These are phyloP conservation scores for Miscanthus lutarioriparius DNA, from an alignment of 176 grass and related monocot species.

Conservation along the genomic window DNA sequence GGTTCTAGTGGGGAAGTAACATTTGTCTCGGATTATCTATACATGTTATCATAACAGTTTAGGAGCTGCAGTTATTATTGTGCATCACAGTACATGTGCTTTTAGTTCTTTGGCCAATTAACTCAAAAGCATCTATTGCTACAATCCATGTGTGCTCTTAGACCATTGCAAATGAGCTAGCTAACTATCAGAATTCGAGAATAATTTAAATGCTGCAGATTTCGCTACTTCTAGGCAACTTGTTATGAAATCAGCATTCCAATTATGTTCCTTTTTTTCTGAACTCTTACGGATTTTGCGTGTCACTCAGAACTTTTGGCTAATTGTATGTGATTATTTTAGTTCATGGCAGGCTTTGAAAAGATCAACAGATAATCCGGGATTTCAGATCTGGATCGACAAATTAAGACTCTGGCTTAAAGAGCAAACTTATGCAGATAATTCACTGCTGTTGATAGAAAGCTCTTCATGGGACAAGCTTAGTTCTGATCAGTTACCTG, in stretches of 20 bases:
- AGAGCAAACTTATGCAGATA: conserved; percentile 75
- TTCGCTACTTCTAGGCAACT: neutral
- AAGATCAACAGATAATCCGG: conserved; percentile 63
- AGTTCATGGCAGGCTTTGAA: conserved; percentile 69
- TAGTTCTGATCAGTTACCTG: conserved; percentile 47
- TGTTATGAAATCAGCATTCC: neutral
- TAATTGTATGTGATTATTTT: conserved; percentile 60
- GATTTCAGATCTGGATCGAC: conserved; percentile 79
- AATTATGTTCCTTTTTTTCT: conserved; percentile 1
- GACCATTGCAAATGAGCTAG: neutral
- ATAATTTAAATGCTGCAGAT: neutral
- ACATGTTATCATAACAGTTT: neutral
- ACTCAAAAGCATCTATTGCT: neutral
- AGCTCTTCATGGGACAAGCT: conserved; percentile 41
- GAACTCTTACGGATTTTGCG: neutral
- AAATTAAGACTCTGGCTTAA: conserved; percentile 82
- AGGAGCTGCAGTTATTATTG: neutral
- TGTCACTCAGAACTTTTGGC: conserved; percentile 1
- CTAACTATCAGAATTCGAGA: neutral
- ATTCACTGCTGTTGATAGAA: conserved; percentile 44
- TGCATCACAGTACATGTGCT: neutral
- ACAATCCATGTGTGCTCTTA: neutral
- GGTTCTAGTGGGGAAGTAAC: neutral
- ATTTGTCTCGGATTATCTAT: neutral
- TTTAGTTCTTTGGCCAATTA: neutral